Evolutionary conservation across 2,329 filamentous ascomycete species (phyloP).

Genomic region (Exophiala viscosa): DNA sequence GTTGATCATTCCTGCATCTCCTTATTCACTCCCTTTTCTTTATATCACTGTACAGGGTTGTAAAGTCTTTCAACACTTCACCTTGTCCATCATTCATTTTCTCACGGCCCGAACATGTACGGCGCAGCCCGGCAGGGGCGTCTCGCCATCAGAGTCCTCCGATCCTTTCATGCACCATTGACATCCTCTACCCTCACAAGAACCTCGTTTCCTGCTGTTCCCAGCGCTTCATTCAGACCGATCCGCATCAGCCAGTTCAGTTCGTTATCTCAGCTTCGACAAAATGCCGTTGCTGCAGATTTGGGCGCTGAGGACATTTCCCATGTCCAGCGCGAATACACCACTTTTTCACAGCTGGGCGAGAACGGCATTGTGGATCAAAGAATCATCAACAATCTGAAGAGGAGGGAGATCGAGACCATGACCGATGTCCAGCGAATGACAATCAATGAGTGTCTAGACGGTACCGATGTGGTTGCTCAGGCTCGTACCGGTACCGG

Average conservation of each 20-base stretch:
- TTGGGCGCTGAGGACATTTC: slow-evolving; percentile 23
- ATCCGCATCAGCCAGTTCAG: slow-evolving; percentile 14
- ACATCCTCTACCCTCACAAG: slow-evolving; percentile 9
- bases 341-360: slow-evolving; percentile 39
- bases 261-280: slow-evolving; percentile 11
- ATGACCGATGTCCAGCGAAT: slow-evolving; percentile 92
- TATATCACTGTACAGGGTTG: too few relatives aligned
- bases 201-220: slow-evolving; percentile 3
- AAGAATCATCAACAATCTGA: slow-evolving; percentile 64
- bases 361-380: slow-evolving; percentile 52
- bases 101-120: slow-evolving; percentile 29
- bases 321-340: slow-evolving; percentile 28
- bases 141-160: slow-evolving; percentile 14
- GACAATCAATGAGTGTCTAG: slow-evolving; percentile 76
- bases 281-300: slow-evolving; percentile 29
- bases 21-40: too few relatives aligned
- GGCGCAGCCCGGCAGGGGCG: slow-evolving; percentile 20
- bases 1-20: neutral
- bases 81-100: neutral
- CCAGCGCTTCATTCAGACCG: neutral
- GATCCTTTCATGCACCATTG: slow-evolving; percentile 24
- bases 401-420: slow-evolving; percentile 68
- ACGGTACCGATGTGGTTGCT: slow-evolving; percentile 69
- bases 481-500: slow-evolving; percentile 52
- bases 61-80: neutral